Evolutionary conservation across 768 basidiomycete genomes (phyloP).

Genomic region (Tylopilus intermedius): DNA sequence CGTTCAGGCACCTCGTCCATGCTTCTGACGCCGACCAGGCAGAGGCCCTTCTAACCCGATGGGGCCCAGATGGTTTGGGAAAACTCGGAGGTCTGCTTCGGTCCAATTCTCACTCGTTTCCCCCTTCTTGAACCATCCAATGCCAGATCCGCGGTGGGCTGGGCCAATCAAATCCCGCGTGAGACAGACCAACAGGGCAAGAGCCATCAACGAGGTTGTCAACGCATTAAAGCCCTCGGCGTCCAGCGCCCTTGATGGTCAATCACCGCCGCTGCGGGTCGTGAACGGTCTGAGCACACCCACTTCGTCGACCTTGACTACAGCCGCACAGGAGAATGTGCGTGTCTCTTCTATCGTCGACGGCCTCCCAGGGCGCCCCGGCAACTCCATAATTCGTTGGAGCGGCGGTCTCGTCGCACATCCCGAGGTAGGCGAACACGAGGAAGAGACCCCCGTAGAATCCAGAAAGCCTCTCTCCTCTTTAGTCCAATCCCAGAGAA

Average conservation of each 20-base stretch:
- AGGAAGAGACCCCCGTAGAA: slow-evolving; percentile 36
- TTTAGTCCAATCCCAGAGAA: slow-evolving; percentile 38
- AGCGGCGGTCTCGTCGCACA: slow-evolving; percentile 57
- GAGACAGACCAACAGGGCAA: slow-evolving; percentile 59
- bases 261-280: slow-evolving; percentile 60
- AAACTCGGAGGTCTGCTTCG: slow-evolving; percentile 72
- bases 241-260: slow-evolving; percentile 37
- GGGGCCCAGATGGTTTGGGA: slow-evolving; percentile 85
- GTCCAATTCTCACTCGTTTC: slow-evolving; percentile 6
- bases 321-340: slow-evolving; percentile 70
- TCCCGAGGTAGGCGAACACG: slow-evolving; percentile 59
- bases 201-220: slow-evolving; percentile 73
- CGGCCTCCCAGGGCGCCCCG: slow-evolving; percentile 51
- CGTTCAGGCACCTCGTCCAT: slow-evolving; percentile 76
- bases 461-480: slow-evolving; percentile 26
- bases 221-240: slow-evolving; percentile 60
- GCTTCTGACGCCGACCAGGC: slow-evolving; percentile 88
- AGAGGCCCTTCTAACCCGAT: slow-evolving; percentile 78
- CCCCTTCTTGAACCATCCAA: slow-evolving; percentile 21
- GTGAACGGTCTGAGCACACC: slow-evolving; percentile 72
- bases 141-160: slow-evolving; percentile 82
- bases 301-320: slow-evolving; percentile 68
- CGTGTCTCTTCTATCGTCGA: slow-evolving; percentile 37
- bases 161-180: slow-evolving; percentile 80
- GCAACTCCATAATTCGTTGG: slow-evolving; percentile 59